Evolutionary conservation across 768 basidiomycete species (phyloP).

Genomic region (Fomitopsis pulvina): DNA sequence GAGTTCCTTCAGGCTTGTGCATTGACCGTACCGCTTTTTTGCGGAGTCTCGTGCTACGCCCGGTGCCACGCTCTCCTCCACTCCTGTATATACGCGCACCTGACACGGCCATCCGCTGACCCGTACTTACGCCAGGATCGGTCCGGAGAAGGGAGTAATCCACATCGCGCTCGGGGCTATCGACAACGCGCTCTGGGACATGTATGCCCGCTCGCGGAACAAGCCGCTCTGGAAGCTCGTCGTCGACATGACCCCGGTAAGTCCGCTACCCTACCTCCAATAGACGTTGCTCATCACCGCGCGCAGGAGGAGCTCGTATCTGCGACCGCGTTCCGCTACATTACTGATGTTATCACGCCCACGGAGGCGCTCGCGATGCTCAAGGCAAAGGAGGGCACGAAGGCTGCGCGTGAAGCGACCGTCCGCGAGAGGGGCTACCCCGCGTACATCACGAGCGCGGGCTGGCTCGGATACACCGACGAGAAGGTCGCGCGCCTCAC

Average conservation of each 20-base stretch:
- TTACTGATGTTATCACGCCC: constrained; percentile 87
- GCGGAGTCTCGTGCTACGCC: too few relatives aligned
- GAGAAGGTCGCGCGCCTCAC: constrained; percentile 87
- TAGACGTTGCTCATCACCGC: too few relatives aligned
- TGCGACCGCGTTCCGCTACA: constrained; percentile 79
- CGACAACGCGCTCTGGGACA: constrained; percentile 91
- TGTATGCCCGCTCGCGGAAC: constrained; percentile 70
- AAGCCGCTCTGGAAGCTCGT: constrained; percentile 95
- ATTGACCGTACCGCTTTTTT: too few relatives aligned
- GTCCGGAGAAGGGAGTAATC: constrained; percentile 94
- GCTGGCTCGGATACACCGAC: constrained; percentile 92
- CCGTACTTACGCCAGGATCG: constrained; percentile 50
- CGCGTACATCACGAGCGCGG: constrained; percentile 89
- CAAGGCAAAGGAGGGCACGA: constrained; percentile 66
- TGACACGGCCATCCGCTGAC: neutral
- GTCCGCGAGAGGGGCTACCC: constrained; percentile 80
- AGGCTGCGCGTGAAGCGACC: constrained; percentile 70
- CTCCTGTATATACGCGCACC: neutral
- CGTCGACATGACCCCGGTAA: constrained; percentile 79
- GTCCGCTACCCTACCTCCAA: neutral
- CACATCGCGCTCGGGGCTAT: constrained; percentile 86
- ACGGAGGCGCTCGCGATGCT: constrained; percentile 86
- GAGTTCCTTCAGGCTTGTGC: too few relatives aligned
- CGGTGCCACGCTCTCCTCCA: neutral
- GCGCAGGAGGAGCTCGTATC: constrained; percentile 72